These are phyloP conservation scores for Metschnikowia shivogae DNA, from an alignment of 805 yeast species.

Conservation along the genomic window DNA sequence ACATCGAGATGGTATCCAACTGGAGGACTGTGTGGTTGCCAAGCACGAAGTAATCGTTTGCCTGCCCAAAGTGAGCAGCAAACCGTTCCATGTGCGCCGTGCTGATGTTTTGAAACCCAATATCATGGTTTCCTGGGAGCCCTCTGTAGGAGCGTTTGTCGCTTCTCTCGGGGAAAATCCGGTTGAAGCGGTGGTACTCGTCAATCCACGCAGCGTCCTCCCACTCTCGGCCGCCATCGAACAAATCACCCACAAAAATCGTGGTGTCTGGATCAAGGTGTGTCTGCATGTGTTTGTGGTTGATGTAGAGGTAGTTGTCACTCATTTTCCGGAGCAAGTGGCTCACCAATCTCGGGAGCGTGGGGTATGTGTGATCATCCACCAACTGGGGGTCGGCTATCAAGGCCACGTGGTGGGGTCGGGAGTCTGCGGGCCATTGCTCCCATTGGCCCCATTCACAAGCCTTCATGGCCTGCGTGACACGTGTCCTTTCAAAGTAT, in stretches of 20 bases:
- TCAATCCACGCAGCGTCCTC: constrained; percentile 59
- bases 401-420: constrained; percentile 49
- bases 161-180: constrained; percentile 58
- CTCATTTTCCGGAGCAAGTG: constrained; percentile 56
- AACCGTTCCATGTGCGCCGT: constrained; percentile 59
- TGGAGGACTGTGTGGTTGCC: constrained; percentile 71
- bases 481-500: constrained; percentile 30
- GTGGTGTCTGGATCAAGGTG: constrained; percentile 68
- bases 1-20: constrained; percentile 78
- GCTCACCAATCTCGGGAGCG: constrained; percentile 48
- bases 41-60: constrained; percentile 50
- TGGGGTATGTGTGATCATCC: constrained; percentile 85
- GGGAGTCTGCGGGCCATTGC: constrained; percentile 36
- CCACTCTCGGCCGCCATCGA: constrained; percentile 95
- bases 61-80: constrained; percentile 65
- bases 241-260: constrained; percentile 83
- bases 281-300: constrained; percentile 57
- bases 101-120: constrained; percentile 82
- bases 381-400: constrained; percentile 95
- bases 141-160: constrained; percentile 35
- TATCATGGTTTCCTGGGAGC: constrained; percentile 92
- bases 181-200: constrained; percentile 66
- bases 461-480: constrained; percentile 19
- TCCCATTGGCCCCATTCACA: constrained; percentile 68
- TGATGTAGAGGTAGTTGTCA: constrained; percentile 77